These are phyloP conservation scores for Coccomyxa sp. DNA, from an alignment of 139 green algal genomes.

Conservation along the genomic window DNA sequence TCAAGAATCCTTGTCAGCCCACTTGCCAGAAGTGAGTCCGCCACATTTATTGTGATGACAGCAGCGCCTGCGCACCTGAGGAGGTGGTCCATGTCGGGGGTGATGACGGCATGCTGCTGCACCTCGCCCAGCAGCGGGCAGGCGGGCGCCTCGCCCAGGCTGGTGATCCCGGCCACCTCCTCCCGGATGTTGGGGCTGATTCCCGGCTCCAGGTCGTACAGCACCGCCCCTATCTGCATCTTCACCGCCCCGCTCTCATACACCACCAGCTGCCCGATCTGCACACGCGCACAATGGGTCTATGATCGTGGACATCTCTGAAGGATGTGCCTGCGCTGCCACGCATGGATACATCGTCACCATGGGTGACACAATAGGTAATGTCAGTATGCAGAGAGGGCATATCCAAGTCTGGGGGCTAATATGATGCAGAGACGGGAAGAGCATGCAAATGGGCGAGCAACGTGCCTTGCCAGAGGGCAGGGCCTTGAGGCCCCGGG, in stretches of 20 bases:
- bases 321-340: too few relatives aligned
- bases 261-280: constrained; percentile 63
- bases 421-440: too few relatives aligned
- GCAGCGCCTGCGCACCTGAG: constrained; percentile 16
- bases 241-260: constrained; percentile 70
- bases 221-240: constrained; percentile 61
- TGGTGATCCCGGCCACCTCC: constrained; percentile 47
- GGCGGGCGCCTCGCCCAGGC: constrained; percentile 8
- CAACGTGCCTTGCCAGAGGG: constrained; percentile 22
- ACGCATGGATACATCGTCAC: too few relatives aligned
- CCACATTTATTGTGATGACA: background rate
- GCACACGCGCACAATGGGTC: constrained; percentile 21
- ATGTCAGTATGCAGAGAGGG: too few relatives aligned
- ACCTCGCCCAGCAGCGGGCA: constrained; percentile 51
- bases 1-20: too few relatives aligned
- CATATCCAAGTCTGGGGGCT: too few relatives aligned
- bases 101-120: constrained; percentile 41
- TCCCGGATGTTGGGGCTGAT: constrained; percentile 42
- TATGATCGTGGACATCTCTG: too few relatives aligned
- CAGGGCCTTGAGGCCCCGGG: constrained; percentile 15
- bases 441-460: too few relatives aligned
- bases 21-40: too few relatives aligned
- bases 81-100: constrained; percentile 52
- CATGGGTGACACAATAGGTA: too few relatives aligned
- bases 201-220: constrained; percentile 63